Base-by-base conservation (phyloP, 371 early-diverging fungal genomes). In the Syncephalastrum sp. region DNA sequence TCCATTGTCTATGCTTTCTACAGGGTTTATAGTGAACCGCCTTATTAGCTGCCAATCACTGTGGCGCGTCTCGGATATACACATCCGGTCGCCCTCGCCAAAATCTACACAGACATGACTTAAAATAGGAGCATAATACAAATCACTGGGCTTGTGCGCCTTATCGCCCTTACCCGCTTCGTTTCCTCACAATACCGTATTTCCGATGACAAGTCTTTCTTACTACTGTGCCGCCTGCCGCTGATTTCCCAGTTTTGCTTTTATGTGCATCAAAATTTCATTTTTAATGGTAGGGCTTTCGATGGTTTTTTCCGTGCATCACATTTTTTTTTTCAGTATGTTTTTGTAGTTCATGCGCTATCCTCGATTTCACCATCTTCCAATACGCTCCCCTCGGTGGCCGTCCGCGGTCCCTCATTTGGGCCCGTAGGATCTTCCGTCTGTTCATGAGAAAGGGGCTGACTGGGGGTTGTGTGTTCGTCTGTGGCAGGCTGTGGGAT, bases 311-410 rank as follows among this genome's bases (percentile, higher is more conserved):
- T 24, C 48, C 48, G 17, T 21, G 25, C 21, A 48, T 48, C n/a
- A 47, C 47, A 21, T 21, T 27, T 27, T 5, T 25, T 19, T 25
- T 23, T 48, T 14, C 48, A 25, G n/a, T 48, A 47, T 29, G 0
- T 25, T 19, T 25, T 23, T 48, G 25, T 23, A 25, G n/a, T 48
- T 23, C 29, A 50, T 19, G 53, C 24, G 13, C 49, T 48, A 51
- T 71, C 72, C 21, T 59, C 68, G 53, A 73, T 73, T 47, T 73
- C 74, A 19, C 77, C 68, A 21, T 75, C 73, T 56, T 80, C 77
- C 54, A 72, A 54, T 16, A 59, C 50, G 57, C 61, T 60, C 58
- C 64, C 63, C 23, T 42, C 49, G 13, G 25, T n/a, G 14, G 27
- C 38, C 38, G 55, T 47, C 29, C 54, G 51, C 1, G 50, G 50